Conservation (phyloP, 1,284 basidiomycete species). For the Heterobasidion parviporum region DNA sequence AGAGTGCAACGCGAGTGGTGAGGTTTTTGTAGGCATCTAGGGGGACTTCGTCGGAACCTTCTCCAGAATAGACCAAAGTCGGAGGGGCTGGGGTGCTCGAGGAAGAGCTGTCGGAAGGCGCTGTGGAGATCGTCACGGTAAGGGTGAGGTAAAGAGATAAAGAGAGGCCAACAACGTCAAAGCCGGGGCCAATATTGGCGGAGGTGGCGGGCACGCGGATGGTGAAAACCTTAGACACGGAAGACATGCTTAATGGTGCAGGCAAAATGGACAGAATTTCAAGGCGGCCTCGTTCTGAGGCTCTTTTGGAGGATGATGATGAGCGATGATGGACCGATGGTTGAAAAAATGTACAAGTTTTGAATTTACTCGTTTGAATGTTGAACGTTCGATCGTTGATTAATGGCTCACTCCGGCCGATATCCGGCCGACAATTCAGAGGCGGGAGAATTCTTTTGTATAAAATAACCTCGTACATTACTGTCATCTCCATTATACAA, state of each 20-base stretch:
- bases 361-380: not conserved
- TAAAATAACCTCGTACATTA: too few species aligned
- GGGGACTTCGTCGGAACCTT: conserved; percentile 88
- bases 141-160: conserved; percentile 85
- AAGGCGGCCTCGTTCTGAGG: too few species aligned
- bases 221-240: conserved; percentile 30
- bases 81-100: conserved; percentile 37
- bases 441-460: too few species aligned
- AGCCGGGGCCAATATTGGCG: conserved; percentile 98
- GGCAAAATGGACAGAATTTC: too few species aligned
- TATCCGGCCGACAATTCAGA: too few species aligned
- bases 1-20: conserved; percentile 95
- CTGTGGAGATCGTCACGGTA: conserved; percentile 45
- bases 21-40: conserved; percentile 96
- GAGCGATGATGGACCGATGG: not conserved
- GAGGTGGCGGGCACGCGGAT: conserved; percentile 94
- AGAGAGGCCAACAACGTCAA: conserved; percentile 97
- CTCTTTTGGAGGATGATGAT: too few species aligned
- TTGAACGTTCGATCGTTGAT: too few species aligned
- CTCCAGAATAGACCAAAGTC: conserved; percentile 74
- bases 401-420: too few species aligned
- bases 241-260: conserved; percentile 2
- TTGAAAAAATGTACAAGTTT: not conserved
- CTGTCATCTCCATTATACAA: too few species aligned
- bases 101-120: conserved; percentile 12